A percentile compares a stretch with the other conserved stretches of the same genome.
Conservation (phyloP, 805 yeast species). For the Suhomyces pyralidae region DNA sequence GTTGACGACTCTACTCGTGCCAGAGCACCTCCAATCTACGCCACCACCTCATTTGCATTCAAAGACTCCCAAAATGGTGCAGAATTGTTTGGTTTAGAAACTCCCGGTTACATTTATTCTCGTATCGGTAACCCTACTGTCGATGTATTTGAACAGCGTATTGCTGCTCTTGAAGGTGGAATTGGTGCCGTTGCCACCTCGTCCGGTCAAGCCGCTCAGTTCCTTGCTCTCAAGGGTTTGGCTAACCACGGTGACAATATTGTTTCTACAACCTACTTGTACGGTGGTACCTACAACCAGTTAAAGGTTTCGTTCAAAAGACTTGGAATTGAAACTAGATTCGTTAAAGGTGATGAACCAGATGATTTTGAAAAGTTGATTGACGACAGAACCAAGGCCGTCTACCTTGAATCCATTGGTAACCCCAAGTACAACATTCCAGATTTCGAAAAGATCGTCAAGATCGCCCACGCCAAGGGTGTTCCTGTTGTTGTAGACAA, state of each 20-base stretch:
- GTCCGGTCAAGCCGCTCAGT: slow-evolving; percentile 97
- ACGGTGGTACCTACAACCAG: slow-evolving; percentile 97
- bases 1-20: slow-evolving; percentile 64
- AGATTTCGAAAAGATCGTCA: slow-evolving; percentile 74
- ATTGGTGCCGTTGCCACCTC: slow-evolving; percentile 84
- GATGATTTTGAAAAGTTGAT: slow-evolving; percentile 70
- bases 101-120: slow-evolving; percentile 83
- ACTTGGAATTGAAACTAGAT: slow-evolving; percentile 80
- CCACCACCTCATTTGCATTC: slow-evolving; percentile 87
- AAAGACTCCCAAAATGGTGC: slow-evolving; percentile 90
- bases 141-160: slow-evolving; percentile 85
- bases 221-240: slow-evolving; percentile 75
- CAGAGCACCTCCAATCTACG: slow-evolving; percentile 91
- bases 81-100: slow-evolving; percentile 78
- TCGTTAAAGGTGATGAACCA: slow-evolving; percentile 78
- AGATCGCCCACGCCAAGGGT: slow-evolving; percentile 80
- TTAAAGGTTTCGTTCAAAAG: slow-evolving; percentile 90
- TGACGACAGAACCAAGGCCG: slow-evolving; percentile 84
- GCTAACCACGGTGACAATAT: slow-evolving; percentile 90
- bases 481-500: slow-evolving; percentile 91
- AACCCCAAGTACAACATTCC: slow-evolving; percentile 93
- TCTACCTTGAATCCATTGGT: slow-evolving; percentile 87
- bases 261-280: slow-evolving; percentile 78
- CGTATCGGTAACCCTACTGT: slow-evolving; percentile 91
- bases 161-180: slow-evolving; percentile 92